Evolutionary conservation across 352 stramenopile species (phyloP).

Genomic region (Phytophthora cryptogea): DNA sequence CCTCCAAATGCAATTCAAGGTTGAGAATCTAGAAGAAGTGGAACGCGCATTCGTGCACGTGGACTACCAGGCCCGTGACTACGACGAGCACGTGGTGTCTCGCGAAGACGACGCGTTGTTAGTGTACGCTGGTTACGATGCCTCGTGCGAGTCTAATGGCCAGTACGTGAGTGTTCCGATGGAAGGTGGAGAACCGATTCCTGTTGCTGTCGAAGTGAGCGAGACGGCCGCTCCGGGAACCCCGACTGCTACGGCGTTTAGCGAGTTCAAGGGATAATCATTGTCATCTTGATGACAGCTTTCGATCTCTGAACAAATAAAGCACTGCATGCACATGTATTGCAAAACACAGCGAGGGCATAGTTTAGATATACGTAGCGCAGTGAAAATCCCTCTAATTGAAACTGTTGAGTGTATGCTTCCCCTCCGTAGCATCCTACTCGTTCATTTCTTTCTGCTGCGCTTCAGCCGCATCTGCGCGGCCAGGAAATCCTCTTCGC

Average conservation of each 20-base stretch:
- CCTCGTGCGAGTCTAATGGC: slow-evolving; percentile 17
- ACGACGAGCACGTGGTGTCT: slow-evolving; percentile 72
- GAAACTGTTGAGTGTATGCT: slow-evolving; percentile 17
- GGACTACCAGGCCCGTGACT: slow-evolving; percentile 90
- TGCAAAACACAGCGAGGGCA: neutral
- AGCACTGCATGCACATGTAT: neutral
- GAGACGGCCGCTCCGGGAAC: slow-evolving; percentile 26
- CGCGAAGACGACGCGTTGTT: slow-evolving; percentile 57
- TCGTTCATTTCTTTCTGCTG: slow-evolving; percentile 41
- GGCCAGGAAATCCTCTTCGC: slow-evolving; percentile 69
- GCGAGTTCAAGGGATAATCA: slow-evolving; percentile 27
- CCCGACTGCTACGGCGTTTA: slow-evolving; percentile 30
- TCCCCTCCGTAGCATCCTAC: neutral
- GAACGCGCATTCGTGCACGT: slow-evolving; percentile 96
- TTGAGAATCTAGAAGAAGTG: slow-evolving; percentile 91
- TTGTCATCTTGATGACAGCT: neutral
- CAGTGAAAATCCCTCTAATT: slow-evolving; percentile 20
- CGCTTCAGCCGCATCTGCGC: slow-evolving; percentile 55
- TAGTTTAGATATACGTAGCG: slow-evolving; percentile 7
- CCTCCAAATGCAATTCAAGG: slow-evolving; percentile 94
- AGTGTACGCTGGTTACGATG: slow-evolving; percentile 40
- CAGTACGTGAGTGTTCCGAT: slow-evolving; percentile 29
- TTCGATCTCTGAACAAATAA: neutral
- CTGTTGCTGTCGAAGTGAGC: slow-evolving; percentile 32
- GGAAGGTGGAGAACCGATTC: slow-evolving; percentile 25